Base-by-base conservation (phyloP, 805 yeast species). In the Candida silvatica region DNA sequence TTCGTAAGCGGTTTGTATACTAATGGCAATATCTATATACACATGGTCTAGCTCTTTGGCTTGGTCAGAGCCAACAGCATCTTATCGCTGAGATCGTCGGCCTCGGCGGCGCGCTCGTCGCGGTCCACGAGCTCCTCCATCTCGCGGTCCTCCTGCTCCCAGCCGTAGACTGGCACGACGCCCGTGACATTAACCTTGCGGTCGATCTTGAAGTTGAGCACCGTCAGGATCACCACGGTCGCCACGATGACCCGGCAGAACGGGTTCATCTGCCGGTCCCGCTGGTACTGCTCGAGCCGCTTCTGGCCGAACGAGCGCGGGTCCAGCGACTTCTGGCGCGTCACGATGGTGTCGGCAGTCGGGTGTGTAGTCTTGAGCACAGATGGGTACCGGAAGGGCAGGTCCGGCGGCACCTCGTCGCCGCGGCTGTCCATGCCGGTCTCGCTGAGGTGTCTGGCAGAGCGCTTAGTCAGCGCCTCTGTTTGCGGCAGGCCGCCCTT, bases 141-240 rank as follows among this genome's bases (percentile, higher is more conserved):
- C 27, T 39, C 46, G 27, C 35, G 45, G 42, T 37, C 41, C 28
- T 39, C 52, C 28, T 36, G 34, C 29, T 40, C 43, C 48, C 49
- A 51, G 16, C 51, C 58, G 36, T 57, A 54, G 15, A 43, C 56
- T 1, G 65, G 64, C 2, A 49, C 56, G 2, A 18, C 31, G 8
- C 59, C 59, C 3, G 56, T 44, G 7, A 41, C 30, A 30, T 56
- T 56, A 3, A 59, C 53, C 29, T 42, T 43, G 20, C 56, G 69
- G 49, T 80, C 87, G 45, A 78, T 62, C 40, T 67, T 67, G 32
- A 74, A 54, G 6, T 81, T 82, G 27, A 69, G 45, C 34, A 71
- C 46, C 2, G 71, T 58, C 6, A 80, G 61, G 14, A 74, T 42
- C 0, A 66, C 51, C 3, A 73, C 64, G 17, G 69, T 33, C 42